Evolutionary conservation across 208 protist species (phyloP), one percentile per base, ranked within the genome.

Genomic region (Endotrypanum monterogeii): DNA sequence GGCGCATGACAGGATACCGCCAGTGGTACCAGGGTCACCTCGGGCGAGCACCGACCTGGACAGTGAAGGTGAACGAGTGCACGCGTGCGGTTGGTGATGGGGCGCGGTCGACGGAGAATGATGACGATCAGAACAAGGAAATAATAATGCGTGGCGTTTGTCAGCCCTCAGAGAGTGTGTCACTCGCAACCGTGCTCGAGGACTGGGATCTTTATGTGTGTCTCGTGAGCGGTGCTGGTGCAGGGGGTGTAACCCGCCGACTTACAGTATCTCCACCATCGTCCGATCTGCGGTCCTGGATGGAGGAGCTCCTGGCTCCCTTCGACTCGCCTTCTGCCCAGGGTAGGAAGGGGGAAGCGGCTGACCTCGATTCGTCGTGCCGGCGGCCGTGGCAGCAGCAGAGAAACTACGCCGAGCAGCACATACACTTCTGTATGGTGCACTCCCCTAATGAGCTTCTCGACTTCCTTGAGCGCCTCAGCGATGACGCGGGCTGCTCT

Each of bases 361-460:
- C 7, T 30, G 23, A 11, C 37, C 9, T 44, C 62, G 62, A 7
- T 12, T 11, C 39, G 44, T 39, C n/a, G n/a, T 41, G 35, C 61
- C 6, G 8, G 23, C 23, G 3, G 11, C n/a, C 30, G 14, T 46
- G 41, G 16, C 73, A 66, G 44, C 63, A 52, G 37, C 80, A 79
- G 68, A 25, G 72, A 12, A 70, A 60, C 58, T 87, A 83, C 56
- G 74, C 32, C 16, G 73, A 54, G 4, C 51, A 61, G 32, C 76
- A 89, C 72, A 57, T 78, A 2, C 84, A 89, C 62, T 32, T 89
- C 28, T 14, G 70, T 20, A 62, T 62, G 11, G 68, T 84, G 18
- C 41, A 60, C 7, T 56, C 80, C 11, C 84, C 84, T 1, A 89
- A 89, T 67, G 78, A 73, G 25, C 73, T 89, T 14, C 73, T 89